A percentile compares a stretch with the other conserved stretches of the same genome.
Evolutionary conservation across 495 filamentous ascomycete genomes (phyloP).

Genomic region (Pseudoneurospora amorphoporcata): DNA sequence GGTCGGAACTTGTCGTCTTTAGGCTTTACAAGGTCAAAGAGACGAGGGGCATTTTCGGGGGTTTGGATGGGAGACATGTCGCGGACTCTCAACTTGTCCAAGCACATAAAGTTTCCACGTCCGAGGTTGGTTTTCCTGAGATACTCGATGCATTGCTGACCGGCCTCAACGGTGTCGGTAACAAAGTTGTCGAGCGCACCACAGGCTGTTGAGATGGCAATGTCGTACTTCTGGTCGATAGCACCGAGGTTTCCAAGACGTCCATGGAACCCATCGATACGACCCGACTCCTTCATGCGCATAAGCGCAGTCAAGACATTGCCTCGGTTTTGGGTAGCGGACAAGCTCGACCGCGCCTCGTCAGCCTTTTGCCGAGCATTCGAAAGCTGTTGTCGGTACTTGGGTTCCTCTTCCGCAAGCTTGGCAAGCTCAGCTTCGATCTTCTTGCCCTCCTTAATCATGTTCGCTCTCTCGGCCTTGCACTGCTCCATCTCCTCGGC

Average conservation of each 20-base stretch:
- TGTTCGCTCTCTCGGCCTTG: slow-evolving; percentile 54
- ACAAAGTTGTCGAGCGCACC: slow-evolving; percentile 87
- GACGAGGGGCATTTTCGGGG: slow-evolving; percentile 79
- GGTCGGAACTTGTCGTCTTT: slow-evolving; percentile 81
- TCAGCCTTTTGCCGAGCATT: slow-evolving; percentile 86
- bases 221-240: slow-evolving; percentile 88
- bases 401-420: slow-evolving; percentile 65
- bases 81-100: slow-evolving; percentile 70
- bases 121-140: slow-evolving; percentile 94
- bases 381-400: slow-evolving; percentile 70
- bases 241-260: slow-evolving; percentile 91
- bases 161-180: slow-evolving; percentile 87
- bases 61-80: slow-evolving; percentile 73
- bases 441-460: slow-evolving; percentile 66
- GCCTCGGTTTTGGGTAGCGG: slow-evolving; percentile 81
- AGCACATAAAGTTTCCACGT: slow-evolving; percentile 92
- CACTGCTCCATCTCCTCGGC: slow-evolving; percentile 64
- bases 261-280: slow-evolving; percentile 94
- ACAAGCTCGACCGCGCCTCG: slow-evolving; percentile 81
- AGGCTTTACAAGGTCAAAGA: slow-evolving; percentile 86
- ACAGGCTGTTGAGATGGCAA: slow-evolving; percentile 95
- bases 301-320: slow-evolving; percentile 86
- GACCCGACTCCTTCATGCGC: slow-evolving; percentile 89
- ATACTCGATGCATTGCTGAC: slow-evolving; percentile 96
- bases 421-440: slow-evolving; percentile 62